phyloP scores from a whole-genome alignment of 805 yeast species.

The Candida boleticola region DNA sequence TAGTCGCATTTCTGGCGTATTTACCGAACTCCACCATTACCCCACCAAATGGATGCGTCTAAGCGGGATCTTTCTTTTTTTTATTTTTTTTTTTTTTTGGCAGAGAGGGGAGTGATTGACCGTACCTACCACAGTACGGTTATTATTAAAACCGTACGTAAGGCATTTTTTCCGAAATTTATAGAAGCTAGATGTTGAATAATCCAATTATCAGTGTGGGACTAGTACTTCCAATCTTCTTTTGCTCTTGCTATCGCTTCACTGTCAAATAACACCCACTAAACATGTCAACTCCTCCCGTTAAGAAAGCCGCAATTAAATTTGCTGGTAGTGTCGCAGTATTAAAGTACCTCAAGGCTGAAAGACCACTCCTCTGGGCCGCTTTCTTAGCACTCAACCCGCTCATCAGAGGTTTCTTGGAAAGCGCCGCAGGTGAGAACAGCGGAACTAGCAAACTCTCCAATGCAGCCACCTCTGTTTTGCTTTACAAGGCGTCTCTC shows the following conservation, averaged over 20 bases:
- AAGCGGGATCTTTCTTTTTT: no score
- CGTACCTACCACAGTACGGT: no score
- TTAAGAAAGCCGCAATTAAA: neutral
- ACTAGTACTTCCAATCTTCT: no score
- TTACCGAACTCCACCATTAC: no score
- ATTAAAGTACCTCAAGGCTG: neutral
- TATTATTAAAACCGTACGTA: no score
- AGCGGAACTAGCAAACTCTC: constrained; percentile 12
- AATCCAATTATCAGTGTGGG: no score
- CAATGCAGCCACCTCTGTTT: constrained; percentile 20
- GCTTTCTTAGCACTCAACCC: constrained; percentile 5
- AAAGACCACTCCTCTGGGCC: constrained; percentile 4
- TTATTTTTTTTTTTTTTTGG: no score
- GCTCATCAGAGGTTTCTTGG: neutral
- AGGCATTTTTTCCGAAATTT: no score
- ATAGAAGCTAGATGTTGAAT: no score
- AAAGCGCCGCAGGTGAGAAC: neutral
- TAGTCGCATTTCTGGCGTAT: no score
- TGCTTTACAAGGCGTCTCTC: constrained; percentile 26
- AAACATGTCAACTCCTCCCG: neutral
- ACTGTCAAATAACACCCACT: neutral
- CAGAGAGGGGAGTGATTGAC: no score
- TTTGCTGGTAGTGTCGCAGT: constrained; percentile 3
- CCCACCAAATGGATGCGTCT: no score
- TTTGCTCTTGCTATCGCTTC: constrained; percentile 1